Percentiles rank a stretch among this genome's conserved stretches.
Conservation (phyloP, 2,329 filamentous ascomycete genomes). For the Xylariomycetidae sp. region DNA sequence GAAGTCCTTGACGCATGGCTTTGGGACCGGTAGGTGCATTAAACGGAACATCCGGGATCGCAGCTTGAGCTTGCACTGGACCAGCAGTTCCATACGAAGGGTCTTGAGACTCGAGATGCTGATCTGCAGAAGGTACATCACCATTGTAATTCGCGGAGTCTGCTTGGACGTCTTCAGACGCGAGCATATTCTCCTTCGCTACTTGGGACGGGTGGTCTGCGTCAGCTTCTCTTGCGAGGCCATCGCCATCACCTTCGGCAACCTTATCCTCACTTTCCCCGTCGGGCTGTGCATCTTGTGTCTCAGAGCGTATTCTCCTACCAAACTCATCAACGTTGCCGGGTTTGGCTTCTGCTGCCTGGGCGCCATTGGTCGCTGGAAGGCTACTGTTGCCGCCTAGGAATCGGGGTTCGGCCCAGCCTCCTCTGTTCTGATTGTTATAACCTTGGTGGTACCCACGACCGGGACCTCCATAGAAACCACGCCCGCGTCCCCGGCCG, state of each 20-base stretch:
- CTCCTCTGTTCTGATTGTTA: constrained; percentile 20
- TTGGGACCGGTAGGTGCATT: constrained; percentile 89
- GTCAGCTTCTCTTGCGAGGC: no score
- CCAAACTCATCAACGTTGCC: constrained; percentile 37
- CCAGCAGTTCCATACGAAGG: constrained; percentile 16
- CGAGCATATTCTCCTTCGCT: constrained; percentile 20
- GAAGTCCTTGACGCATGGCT: constrained; percentile 85
- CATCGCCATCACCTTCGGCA: constrained; percentile 13
- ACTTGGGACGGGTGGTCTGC: constrained; percentile 22
- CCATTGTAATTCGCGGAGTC: constrained; percentile 25
- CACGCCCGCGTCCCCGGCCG: constrained; percentile 59
- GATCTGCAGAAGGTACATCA: constrained; percentile 29
- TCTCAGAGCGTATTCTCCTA: constrained; percentile 26
- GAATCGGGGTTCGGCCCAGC: constrained; percentile 21
- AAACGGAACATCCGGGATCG: constrained; percentile 44
- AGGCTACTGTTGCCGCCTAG: constrained; percentile 12
- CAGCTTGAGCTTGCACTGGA: constrained; percentile 17
- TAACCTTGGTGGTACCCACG: constrained; percentile 52
- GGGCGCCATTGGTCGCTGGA: constrained; percentile 14
- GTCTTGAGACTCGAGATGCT: constrained; percentile 20
- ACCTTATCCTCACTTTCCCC: constrained; percentile 17
- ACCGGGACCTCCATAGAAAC: constrained; percentile 47
- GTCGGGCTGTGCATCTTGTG: constrained; percentile 12
- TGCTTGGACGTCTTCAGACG: constrained; percentile 20
- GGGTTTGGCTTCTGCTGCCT: constrained; percentile 16